Percentiles rank a stretch among this genome's conserved stretches.
Evolutionary conservation across 106 monocot species (phyloP).

Genomic region (Dendrobium nobile): DNA sequence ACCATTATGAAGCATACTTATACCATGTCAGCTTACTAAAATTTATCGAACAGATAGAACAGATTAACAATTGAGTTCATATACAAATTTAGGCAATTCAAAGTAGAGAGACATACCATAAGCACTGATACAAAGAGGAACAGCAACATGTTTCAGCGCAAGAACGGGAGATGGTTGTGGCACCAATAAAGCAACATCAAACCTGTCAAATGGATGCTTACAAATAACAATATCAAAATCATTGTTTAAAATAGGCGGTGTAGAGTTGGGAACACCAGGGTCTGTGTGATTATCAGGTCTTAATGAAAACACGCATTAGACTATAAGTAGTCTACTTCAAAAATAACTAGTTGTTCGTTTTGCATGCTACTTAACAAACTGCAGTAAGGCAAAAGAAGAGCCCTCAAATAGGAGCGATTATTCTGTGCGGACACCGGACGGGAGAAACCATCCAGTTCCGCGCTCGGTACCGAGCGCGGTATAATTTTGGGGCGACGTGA

Average conservation of each 20-base stretch:
- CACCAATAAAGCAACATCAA: conserved; percentile 69
- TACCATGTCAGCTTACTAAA: not conserved
- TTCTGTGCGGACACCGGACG: not conserved
- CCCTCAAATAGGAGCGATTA: conserved; percentile 21
- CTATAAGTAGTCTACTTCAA: not conserved
- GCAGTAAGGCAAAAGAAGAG: conserved; percentile 75
- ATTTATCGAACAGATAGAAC: not conserved
- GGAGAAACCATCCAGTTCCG: too few relatives aligned
- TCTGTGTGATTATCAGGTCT: not conserved
- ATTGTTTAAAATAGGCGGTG: not conserved
- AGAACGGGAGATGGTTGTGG: conserved; percentile 61
- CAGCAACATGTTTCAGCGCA: conserved; percentile 51
- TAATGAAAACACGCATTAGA: not conserved
- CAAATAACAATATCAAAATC: not conserved
- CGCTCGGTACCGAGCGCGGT: too few relatives aligned
- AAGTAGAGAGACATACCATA: conserved; percentile 20
- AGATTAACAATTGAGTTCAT: not conserved
- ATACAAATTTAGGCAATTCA: not conserved
- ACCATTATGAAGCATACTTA: not conserved
- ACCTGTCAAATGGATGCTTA: conserved; percentile 31
- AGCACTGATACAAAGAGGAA: conserved; percentile 18
- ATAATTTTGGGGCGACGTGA: too few relatives aligned
- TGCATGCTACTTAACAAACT: conserved; percentile 54
- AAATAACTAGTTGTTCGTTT: not conserved
- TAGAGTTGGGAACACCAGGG: not conserved